Conservation (phyloP, 177 flowering plant species). For the Vitis hybrid region DNA sequence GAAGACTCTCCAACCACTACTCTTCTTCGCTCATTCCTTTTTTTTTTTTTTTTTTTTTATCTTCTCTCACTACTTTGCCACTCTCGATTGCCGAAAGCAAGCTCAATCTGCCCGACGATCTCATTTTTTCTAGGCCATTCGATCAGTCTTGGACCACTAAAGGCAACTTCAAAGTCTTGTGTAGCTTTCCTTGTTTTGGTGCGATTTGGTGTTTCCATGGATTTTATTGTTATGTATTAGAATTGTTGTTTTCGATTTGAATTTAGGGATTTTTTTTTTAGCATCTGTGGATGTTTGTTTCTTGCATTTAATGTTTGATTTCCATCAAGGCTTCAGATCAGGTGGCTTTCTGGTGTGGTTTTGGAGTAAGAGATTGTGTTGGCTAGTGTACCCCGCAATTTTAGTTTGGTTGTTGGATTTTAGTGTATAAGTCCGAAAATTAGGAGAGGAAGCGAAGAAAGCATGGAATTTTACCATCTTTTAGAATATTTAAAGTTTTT, state of each 20-base stretch:
- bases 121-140: constrained; percentile 39
- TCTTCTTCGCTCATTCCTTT: constrained; percentile 1
- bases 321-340: not conserved
- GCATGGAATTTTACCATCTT: not conserved
- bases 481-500: not conserved
- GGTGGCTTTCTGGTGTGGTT: not conserved
- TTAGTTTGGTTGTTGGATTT: not conserved
- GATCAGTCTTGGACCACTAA: constrained; percentile 47
- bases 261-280: constrained; percentile 1
- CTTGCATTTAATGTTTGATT: not conserved
- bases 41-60: not conserved
- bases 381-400: not conserved
- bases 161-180: constrained; percentile 30
- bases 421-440: not conserved
- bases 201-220: not conserved
- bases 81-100: constrained; percentile 57
- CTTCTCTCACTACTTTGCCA: not conserved
- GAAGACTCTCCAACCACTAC: not conserved
- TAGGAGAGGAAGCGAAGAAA: not conserved
- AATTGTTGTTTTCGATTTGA: not conserved
- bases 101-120: constrained; percentile 70
- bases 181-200: not conserved
- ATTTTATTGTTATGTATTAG: not conserved
- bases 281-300: not conserved
- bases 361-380: not conserved